Evolutionary conservation across 108 stramenopile genomes (phyloP).

Genomic region (Licmophora abbreviata): DNA sequence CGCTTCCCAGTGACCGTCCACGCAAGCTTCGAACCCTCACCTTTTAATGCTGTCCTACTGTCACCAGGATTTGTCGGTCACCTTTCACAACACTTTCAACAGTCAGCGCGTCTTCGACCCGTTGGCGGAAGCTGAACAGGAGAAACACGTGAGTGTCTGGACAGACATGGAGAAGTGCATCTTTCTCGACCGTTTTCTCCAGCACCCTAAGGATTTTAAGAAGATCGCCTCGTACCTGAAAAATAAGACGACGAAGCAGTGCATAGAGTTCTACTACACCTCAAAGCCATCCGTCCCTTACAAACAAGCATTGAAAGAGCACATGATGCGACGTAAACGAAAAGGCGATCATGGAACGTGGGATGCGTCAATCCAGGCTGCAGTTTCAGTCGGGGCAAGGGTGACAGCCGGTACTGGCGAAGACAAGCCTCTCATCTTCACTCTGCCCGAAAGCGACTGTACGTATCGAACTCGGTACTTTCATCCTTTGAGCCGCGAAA

Average conservation of each 20-base stretch:
- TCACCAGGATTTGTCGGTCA: constrained; percentile 41
- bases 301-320: constrained; percentile 80
- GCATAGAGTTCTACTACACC: constrained; percentile 90
- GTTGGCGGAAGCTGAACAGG: constrained; percentile 39
- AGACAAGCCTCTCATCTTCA: constrained; percentile 62
- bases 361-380: constrained; percentile 80
- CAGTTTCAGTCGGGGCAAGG: constrained; percentile 57
- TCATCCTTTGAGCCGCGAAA: constrained; percentile 63
- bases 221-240: constrained; percentile 87
- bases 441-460: constrained; percentile 46
- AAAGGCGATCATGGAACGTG: constrained; percentile 57
- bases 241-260: constrained; percentile 87
- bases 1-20: neutral
- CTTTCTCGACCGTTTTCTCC: constrained; percentile 93
- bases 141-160: constrained; percentile 56
- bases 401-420: constrained; percentile 49
- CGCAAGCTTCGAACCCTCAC: neutral
- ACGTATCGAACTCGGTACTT: constrained; percentile 46
- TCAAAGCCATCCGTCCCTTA: constrained; percentile 82
- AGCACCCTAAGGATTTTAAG: constrained; percentile 95
- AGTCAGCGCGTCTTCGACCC: constrained; percentile 45
- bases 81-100: constrained; percentile 53
- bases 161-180: constrained; percentile 98
- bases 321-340: constrained; percentile 68
- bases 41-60: constrained; percentile 4